phyloP scores from a whole-genome alignment of 2,329 filamentous ascomycete species.

The Ilyonectria robusta region DNA sequence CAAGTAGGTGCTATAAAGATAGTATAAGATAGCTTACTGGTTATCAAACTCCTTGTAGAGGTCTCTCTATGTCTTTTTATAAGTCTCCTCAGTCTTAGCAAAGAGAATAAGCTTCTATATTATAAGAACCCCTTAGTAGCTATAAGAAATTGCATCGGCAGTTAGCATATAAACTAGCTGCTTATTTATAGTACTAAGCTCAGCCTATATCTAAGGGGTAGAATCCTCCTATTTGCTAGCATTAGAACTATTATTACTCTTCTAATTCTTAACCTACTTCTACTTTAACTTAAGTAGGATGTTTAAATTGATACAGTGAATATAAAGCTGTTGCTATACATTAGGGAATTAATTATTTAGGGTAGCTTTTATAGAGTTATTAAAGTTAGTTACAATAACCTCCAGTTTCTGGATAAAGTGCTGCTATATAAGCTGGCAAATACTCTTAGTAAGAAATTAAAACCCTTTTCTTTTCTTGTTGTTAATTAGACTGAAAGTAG shows the following conservation, averaged over 20 bases:
- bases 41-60: too few species aligned
- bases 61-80: too few species aligned
- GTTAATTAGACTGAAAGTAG: slow-evolving; percentile 26
- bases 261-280: not conserved
- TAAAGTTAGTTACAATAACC: slow-evolving; percentile 18
- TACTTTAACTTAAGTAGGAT: not conserved
- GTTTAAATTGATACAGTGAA: slow-evolving; percentile 14
- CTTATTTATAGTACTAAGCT: not conserved
- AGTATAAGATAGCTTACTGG: too few species aligned
- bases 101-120: too few species aligned
- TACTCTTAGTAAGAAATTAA: slow-evolving; percentile 20
- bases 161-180: not conserved
- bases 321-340: slow-evolving; percentile 14
- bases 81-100: too few species aligned
- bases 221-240: not conserved
- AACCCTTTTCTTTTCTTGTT: slow-evolving; percentile 31
- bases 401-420: slow-evolving; percentile 8
- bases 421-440: slow-evolving; percentile 14
- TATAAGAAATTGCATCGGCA: slow-evolving; percentile 1
- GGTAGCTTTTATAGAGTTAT: slow-evolving; percentile 16
- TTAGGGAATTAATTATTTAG: not conserved
- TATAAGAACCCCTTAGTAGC: slow-evolving; percentile 11
- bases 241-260: slow-evolving; percentile 4
- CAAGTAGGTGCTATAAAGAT: too few species aligned
- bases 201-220: slow-evolving; percentile 3